phyloP scores from a whole-genome alignment of 176 grass and related monocot species.

The Ensete glaucum region DNA sequence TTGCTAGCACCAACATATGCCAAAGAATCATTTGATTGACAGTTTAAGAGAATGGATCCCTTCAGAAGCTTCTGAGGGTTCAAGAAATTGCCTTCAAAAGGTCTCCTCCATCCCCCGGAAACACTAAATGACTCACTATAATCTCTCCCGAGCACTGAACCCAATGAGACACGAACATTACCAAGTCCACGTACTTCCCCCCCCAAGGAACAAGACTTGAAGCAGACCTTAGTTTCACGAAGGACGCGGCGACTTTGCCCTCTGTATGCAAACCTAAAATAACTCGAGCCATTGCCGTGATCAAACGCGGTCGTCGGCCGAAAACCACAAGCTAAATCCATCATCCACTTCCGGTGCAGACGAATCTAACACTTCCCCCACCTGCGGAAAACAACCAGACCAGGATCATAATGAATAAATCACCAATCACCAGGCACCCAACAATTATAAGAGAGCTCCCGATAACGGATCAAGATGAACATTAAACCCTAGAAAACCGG shows the following conservation, averaged over 20 bases:
- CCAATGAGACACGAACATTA: neutral
- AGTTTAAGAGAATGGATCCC: constrained; percentile 8
- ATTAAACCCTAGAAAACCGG: too few species aligned
- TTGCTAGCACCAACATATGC: constrained; percentile 41
- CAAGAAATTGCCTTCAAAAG: constrained; percentile 3
- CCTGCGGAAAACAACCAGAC: neutral
- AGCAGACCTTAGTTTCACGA: constrained; percentile 13
- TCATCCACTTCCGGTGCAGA: constrained; percentile 1
- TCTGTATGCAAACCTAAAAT: constrained; percentile 20
- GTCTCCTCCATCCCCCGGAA: neutral
- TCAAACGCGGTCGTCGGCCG: constrained; percentile 15
- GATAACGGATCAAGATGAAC: too few species aligned
- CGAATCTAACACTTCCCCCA: neutral
- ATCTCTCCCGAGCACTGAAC: constrained; percentile 22
- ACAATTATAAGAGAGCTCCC: too few species aligned
- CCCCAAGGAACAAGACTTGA: constrained; percentile 13
- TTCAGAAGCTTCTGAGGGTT: constrained; percentile 15
- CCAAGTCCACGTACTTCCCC: constrained; percentile 10
- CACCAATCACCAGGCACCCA: too few species aligned
- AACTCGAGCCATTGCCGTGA: constrained; percentile 25
- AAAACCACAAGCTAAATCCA: constrained; percentile 48
- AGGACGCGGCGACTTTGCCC: constrained; percentile 23
- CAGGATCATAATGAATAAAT: neutral
- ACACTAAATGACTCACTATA: neutral
- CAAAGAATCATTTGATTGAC: constrained; percentile 65